Base-by-base conservation (phyloP, 2,329 filamentous ascomycete genomes). In the Kalmusia sp. region DNA sequence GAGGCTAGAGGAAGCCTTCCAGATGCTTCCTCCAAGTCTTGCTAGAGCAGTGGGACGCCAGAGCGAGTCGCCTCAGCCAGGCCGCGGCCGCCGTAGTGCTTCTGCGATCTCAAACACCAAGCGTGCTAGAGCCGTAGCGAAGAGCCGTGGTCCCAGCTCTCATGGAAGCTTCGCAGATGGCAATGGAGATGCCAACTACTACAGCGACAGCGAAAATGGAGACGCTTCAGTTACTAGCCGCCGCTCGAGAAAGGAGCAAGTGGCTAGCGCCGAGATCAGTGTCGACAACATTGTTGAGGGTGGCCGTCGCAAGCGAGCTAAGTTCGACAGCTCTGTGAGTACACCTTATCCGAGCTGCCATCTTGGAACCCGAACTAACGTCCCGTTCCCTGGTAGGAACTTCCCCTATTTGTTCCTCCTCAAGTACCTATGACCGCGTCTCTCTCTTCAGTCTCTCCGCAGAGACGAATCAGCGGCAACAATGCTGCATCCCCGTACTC, bases 231-330 rank as follows among this genome's bases (percentile, higher is more conserved):
- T 89, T 44, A 81, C 82, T 14, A 84, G 84, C 62, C 88, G 90
- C 67, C 90, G 90, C 73, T 85, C 84, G 65, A 92, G 91, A 75
- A 87, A 82, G 61, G 93, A 97, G 68, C 89, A 92, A 61, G 86
- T 96, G 67, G 92, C 91, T 43, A 97, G 92, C 72, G 96, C 95
- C 14, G 95, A 99, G 65, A 99, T 99, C 70, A 98, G 93, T 73
- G 86, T 97, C 64, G 93, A 97, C 65, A 99, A 99, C 73, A 98
- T 99, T 75, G 90, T 99, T 57, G 93, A 98, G 77, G 95, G 96
- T 70, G 93, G 93, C 63, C 89, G 95, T 76, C 88, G 95, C 72
- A 97, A 98, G 82, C 87, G 92, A 70, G 91, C 93, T 67, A 97
- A 96, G 77, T 88, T 88, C 79, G 93, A 98, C 76, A 98, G 93